Percentiles rank a stretch among this genome's conserved stretches.
These are phyloP conservation scores for Chenopodium berlandieri DNA, from an alignment of 148 eudicot species.

Conservation along the genomic window DNA sequence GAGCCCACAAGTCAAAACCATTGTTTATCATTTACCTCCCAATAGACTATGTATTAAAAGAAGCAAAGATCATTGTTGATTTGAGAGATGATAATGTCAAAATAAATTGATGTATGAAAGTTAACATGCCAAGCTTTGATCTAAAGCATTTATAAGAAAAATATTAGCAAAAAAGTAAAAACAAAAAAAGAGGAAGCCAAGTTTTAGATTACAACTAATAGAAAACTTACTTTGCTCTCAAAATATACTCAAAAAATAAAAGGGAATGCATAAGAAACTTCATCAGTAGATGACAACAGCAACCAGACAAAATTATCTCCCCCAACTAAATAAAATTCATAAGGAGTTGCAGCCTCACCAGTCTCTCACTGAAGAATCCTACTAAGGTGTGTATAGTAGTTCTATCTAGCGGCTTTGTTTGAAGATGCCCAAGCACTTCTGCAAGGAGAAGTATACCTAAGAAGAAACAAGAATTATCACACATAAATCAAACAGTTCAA, in stretches of 20 bases:
- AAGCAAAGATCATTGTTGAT: neutral
- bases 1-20: neutral
- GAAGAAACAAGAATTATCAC: neutral
- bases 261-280: neutral
- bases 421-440: constrained; percentile 59
- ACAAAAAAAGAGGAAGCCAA: neutral
- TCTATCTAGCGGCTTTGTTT: constrained; percentile 51
- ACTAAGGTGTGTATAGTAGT: constrained; percentile 60
- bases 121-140: neutral
- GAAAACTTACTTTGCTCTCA: neutral
- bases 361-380: constrained; percentile 73
- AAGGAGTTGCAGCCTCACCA: constrained; percentile 57
- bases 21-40: neutral
- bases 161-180: neutral
- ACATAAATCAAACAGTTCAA: neutral
- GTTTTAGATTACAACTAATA: neutral
- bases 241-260: constrained; percentile 1
- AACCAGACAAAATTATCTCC: neutral
- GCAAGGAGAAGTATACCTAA: constrained; percentile 84
- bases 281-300: neutral
- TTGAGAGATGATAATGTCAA: neutral
- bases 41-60: neutral
- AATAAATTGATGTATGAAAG: neutral
- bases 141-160: neutral
- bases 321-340: neutral